These are phyloP conservation scores for Plasmodium blacklocki DNA, from an alignment of 169 alveolate species.

Conservation along the genomic window DNA sequence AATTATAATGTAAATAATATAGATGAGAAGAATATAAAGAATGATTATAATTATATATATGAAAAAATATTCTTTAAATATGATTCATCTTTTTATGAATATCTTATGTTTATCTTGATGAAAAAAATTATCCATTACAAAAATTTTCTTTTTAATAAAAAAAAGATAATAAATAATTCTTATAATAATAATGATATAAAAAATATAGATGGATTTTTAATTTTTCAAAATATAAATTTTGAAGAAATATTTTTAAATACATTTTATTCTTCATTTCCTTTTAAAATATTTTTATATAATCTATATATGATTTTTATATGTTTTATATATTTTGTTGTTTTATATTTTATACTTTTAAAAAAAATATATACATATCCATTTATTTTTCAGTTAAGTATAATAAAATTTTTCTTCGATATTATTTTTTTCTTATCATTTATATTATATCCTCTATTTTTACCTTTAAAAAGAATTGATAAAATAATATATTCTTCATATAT, in stretches of 20 bases:
- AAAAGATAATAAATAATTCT: neutral
- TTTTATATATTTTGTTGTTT: constrained; percentile 29
- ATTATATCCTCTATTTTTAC: constrained; percentile 26
- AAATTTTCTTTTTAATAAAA: neutral
- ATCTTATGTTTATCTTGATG: too few species aligned
- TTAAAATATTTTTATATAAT: constrained; percentile 30
- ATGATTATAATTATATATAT: too few species aligned
- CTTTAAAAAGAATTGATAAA: constrained; percentile 36
- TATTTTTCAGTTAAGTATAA: neutral
- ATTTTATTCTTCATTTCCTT: constrained; percentile 72
- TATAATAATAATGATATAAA: constrained; percentile 5
- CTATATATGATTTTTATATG: constrained; percentile 43
- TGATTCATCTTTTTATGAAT: too few species aligned
- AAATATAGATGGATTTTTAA: neutral
- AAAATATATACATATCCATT: constrained; percentile 6
- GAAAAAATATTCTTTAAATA: too few species aligned
- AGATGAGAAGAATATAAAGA: too few species aligned
- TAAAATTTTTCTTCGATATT: constrained; percentile 32
- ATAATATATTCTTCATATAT: constrained; percentile 23
- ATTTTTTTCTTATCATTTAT: constrained; percentile 54
- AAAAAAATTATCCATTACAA: too few species aligned
- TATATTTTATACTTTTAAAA: constrained; percentile 27
- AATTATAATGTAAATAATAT: too few species aligned
- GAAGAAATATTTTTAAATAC: constrained; percentile 46
- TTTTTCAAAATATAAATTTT: constrained; percentile 14